phyloP scores from a whole-genome alignment of 208 protist species.

The Leptomonas pyrrhocoris region DNA sequence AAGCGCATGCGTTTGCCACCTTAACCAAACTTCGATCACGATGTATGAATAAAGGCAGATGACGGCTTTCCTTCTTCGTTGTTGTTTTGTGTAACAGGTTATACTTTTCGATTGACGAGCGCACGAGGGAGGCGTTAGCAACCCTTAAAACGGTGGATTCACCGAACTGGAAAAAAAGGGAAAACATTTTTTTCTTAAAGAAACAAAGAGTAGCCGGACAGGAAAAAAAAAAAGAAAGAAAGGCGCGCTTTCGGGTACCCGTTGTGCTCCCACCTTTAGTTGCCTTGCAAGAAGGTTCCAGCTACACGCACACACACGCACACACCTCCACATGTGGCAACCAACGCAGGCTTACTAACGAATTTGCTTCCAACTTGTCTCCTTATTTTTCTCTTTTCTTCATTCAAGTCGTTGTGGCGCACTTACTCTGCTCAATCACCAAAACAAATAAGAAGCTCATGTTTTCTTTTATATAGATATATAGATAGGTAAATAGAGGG shows the following conservation, averaged over 20 bases:
- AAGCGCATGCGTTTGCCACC: too few relatives aligned
- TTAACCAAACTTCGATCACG: too few relatives aligned
- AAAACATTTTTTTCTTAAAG: neutral
- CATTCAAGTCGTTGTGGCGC: neutral
- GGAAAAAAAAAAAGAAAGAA: neutral
- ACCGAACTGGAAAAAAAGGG: constrained; percentile 3
- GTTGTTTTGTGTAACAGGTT: neutral
- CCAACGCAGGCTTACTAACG: too few relatives aligned
- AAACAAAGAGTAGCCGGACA: neutral
- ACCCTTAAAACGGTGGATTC: constrained; percentile 2
- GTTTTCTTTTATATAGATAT: neutral
- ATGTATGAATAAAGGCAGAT: too few relatives aligned
- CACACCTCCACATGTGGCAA: too few relatives aligned
- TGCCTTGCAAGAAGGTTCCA: too few relatives aligned
- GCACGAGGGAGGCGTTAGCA: neutral
- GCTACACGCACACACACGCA: too few relatives aligned
- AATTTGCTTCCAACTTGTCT: neutral
- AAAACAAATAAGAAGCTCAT: constrained; percentile 7
- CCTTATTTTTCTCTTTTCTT: neutral
- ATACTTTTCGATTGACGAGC: neutral
- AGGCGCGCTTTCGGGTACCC: neutral
- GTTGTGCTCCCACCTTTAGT: too few relatives aligned
- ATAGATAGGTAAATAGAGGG: constrained; percentile 1
- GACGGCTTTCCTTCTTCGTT: neutral
- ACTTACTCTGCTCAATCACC: neutral